phyloP scores from a whole-genome alignment of 2,329 filamentous ascomycete species.

The Hymenoscyphus linearis region DNA sequence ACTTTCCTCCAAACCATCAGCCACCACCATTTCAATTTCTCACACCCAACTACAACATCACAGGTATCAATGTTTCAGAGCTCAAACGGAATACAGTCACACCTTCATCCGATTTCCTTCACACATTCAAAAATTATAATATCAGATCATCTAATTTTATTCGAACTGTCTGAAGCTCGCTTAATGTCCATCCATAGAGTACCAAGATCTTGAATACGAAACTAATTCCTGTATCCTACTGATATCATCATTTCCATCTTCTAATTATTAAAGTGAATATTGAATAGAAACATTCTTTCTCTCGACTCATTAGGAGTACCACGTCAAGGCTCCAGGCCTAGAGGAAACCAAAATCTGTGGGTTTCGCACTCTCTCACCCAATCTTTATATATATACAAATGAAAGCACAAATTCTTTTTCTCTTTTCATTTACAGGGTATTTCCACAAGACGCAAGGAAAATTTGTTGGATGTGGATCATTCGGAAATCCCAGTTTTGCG shows the following conservation, averaged over 20 bases:
- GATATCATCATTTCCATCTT: not conserved
- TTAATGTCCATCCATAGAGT: not conserved
- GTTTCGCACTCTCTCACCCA: not conserved
- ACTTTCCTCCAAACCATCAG: not conserved
- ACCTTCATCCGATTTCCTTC: not conserved
- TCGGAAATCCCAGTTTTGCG: constrained; percentile 22
- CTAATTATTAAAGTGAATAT: not conserved
- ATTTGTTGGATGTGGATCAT: not conserved
- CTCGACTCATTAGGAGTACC: not conserved
- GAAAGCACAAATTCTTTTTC: constrained; percentile 4
- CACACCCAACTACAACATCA: not conserved
- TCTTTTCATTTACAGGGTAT: constrained; percentile 1
- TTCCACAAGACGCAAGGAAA: not conserved
- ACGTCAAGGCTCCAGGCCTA: constrained; percentile 22
- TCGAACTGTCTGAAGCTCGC: not conserved
- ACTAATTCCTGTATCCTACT: not conserved
- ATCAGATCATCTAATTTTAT: not conserved
- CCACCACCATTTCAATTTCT: not conserved
- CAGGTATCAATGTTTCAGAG: not conserved
- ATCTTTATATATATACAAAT: constrained; percentile 17
- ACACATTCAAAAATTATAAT: not conserved
- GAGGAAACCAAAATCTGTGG: constrained; percentile 8
- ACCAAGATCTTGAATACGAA: not conserved
- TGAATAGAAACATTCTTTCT: not conserved
- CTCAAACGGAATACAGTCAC: not conserved